These are phyloP conservation scores for Naegleria lovaniensis DNA, from an alignment of 208 protist genomes.

Conservation along the genomic window DNA sequence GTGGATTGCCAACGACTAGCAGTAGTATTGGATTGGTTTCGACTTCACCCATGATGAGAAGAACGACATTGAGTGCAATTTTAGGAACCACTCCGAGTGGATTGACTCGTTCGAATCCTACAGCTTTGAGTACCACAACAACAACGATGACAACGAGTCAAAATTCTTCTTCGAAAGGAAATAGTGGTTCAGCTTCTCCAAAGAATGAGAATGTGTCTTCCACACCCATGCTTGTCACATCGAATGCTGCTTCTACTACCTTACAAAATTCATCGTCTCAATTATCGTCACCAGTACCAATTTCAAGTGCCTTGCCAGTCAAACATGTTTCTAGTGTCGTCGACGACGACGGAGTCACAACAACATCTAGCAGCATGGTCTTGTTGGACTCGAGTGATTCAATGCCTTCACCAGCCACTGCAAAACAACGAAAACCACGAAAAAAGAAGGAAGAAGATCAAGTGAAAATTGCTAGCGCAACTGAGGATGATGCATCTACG, in stretches of 20 bases:
- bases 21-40: no score
- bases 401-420: neutral
- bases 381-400: neutral
- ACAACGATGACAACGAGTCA: neutral
- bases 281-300: neutral
- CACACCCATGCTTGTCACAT: neutral
- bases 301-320: no score
- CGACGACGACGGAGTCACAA: no score
- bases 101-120: neutral
- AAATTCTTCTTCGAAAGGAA: neutral
- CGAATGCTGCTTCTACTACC: no score
- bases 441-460: neutral
- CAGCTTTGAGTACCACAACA: neutral
- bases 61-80: neutral
- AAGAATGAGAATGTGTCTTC: neutral
- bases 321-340: neutral
- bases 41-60: neutral
- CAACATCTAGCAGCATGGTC: no score
- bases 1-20: no score
- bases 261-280: neutral
- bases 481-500: neutral
- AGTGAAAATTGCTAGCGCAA: neutral
- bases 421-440: neutral
- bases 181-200: neutral
- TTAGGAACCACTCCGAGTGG: neutral